Evolutionary conservation across 2,329 filamentous ascomycete species (phyloP), one percentile per base, ranked within the genome.

Genomic region (Arthroderma sp.): DNA sequence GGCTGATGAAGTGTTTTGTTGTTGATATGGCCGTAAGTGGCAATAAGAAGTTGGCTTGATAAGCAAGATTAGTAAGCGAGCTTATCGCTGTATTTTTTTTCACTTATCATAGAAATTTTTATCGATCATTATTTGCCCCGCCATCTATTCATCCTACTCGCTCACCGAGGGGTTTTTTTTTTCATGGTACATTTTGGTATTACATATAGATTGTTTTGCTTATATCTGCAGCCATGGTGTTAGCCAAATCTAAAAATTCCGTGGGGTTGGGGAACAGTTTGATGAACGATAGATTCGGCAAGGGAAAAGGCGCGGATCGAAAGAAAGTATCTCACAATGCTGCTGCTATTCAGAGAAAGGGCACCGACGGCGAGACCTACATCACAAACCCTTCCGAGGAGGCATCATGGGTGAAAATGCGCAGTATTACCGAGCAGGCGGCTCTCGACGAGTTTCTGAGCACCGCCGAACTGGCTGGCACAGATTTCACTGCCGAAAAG

Each of bases 211-310:
- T 6, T 55, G 2, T 9, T n/a, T 17, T 8, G 19, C 17, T 23
- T 43, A 56, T 28, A 37, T 19, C 13, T 8, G 5, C 61, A 71
- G 77, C 63, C 43, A 88, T 88, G 85, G 83, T 85, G 66, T 75
- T 87, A 67, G 84, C 93, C 73, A 98, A 97, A 77, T 95, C 90
- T 63, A 97, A 96, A 74, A 95, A 91, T 74, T 81, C 84, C 67
- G 89, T 96, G 67, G 93, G 93, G 71, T 84, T 98, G 76, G 93
- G 93, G 71, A 96, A 96, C 77, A 84, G 87, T 76, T 82, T 98
- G 70, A 98, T 98, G 93, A 97, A 97, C 71, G 93, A 97, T 76
- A 87, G 91, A 59, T 96, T 97, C 73, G 89, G 91, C 68, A 95
- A 93, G 75, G 88, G 88, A 67, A 96, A 94, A 73, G 88, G 89